Conservation (phyloP, 148 eudicot genomes). For the Rhododendron simsii region DNA sequence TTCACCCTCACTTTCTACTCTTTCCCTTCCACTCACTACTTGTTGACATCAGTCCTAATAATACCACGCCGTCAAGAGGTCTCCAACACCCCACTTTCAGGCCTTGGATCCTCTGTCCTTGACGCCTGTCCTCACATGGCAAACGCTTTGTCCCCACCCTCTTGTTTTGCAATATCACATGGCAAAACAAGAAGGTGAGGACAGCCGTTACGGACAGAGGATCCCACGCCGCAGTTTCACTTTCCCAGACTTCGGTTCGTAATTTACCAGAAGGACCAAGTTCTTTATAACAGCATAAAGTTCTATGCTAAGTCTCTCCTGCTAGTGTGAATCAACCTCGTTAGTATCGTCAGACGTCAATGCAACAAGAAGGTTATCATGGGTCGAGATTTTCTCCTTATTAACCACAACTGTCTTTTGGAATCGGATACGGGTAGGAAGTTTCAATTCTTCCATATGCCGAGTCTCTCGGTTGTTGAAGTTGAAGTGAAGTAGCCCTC, state of each 20-base stretch:
- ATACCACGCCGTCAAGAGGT: background rate
- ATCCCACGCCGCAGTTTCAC: background rate
- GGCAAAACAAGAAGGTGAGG: too few species aligned
- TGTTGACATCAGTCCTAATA: background rate
- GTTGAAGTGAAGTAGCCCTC: background rate
- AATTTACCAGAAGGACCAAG: background rate
- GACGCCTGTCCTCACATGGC: too few species aligned
- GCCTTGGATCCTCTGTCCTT: too few species aligned
- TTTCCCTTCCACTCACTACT: background rate
- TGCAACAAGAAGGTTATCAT: too few species aligned
- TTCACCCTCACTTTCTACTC: background rate
- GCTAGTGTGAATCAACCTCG: too few species aligned
- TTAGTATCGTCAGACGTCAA: too few species aligned
- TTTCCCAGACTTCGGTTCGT: background rate
- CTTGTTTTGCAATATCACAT: too few species aligned
- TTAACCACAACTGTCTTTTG: background rate
- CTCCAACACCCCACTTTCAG: background rate
- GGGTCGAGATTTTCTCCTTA: too few species aligned
- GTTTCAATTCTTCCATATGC: background rate
- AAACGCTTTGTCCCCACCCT: too few species aligned
- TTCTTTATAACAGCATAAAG: background rate
- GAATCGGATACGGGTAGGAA: too few species aligned
- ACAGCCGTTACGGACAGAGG: too few species aligned
- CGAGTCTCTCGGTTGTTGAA: background rate
- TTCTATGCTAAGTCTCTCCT: too few species aligned